Base-by-base conservation (phyloP, 2,329 filamentous ascomycete species). In the Tolypocladium pustulatum region DNA sequence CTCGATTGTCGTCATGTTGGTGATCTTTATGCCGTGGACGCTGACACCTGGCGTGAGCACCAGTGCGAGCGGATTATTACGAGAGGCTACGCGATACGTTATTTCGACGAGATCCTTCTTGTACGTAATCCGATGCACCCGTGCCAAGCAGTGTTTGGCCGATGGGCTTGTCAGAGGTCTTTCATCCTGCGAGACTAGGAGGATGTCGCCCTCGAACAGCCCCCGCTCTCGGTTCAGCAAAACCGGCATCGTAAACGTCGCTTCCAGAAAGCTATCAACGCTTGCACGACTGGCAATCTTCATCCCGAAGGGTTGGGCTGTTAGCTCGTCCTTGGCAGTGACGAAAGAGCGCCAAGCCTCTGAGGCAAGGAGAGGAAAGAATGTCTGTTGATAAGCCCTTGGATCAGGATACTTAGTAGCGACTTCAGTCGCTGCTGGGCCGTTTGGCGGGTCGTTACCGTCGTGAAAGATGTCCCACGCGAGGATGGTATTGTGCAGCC, bases 291-390 rank as follows among this genome's bases (percentile, higher is more conserved):
- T 95, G 55, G 89, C 83, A 57, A 99, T 83, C 68, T 92, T 95
- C 72, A 97, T 85, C 61, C 91, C 90, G 67, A 96, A 95, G 0
- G 90, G 78, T 68, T 88, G 91, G 63, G 86, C 85, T 25, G 83
- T 89, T 54, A 87, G 84, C 72, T 99, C 94, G 67, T 97, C 91
- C 70, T 92, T 92, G 25, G 90, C 84, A 55, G 91, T 92, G 56
- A 95, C 87, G 70, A 99, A 94, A 5, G 90, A 89, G 69, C 95
- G 89, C 94, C 94, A 99, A 36, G 93, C 93, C 76, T 99, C 94
- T 32, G 96, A 87, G 36, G 94, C 85, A 38, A 99, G 80, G 27
- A 99, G 79, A 7, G 93, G 92, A 64, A 95, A 87, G 72, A 99
- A 99, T 0, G 91, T 96, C 60, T 84, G 81, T 70, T 95, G 90